Base-by-base conservation (phyloP, 306 rosid genomes). In the Adenanthera pavonina region DNA sequence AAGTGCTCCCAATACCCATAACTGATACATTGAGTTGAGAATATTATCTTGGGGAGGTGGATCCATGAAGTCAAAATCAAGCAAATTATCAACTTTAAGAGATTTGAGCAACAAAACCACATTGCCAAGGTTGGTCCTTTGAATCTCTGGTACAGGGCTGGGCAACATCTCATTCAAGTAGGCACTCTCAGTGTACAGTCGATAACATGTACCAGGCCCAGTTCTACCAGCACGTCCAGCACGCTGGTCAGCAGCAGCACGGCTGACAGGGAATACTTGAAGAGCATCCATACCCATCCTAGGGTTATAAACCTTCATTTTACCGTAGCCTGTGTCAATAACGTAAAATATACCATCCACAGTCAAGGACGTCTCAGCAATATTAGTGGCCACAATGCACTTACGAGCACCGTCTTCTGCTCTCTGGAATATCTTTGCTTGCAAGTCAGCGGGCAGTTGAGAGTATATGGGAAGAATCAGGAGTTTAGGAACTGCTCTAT, bases 221-320 rank as follows among this genome's bases (percentile, higher is more conserved):
- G 99, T 95, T 90, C 99, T 88, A 85, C 99, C 99, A 56, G 99
- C 99, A 75, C 99, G 94, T 71, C 99, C 99, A 69, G 98, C 86
- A 77, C 99, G 97, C 89, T 95, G 99, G 76, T 95, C 96, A 69
- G 98, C 99, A 85, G 99, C 99, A 81, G 99, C 99, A 40, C 94
- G 97, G 76, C 99, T 95, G 74, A 85, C 94, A 36, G 99, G 99
- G 86, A 95, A 95, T 80, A 95, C 99, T 77, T 95, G 99, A 73
- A 95, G 94, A 44, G 99, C 99, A 83, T 95, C 99, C 99, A 95
- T 95, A 43, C 99, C 99, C 99, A 95, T 95, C 87, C 96, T 87
- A 59, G 99, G 99, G 67, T 95, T 95, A 83, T 95, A 95, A 34
- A 95, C 99, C 88, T 95, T 95, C 99, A 95, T 95, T 87, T 95